phyloP scores from a whole-genome alignment of 2,329 filamentous ascomycete species.

The Phoma sp. region DNA sequence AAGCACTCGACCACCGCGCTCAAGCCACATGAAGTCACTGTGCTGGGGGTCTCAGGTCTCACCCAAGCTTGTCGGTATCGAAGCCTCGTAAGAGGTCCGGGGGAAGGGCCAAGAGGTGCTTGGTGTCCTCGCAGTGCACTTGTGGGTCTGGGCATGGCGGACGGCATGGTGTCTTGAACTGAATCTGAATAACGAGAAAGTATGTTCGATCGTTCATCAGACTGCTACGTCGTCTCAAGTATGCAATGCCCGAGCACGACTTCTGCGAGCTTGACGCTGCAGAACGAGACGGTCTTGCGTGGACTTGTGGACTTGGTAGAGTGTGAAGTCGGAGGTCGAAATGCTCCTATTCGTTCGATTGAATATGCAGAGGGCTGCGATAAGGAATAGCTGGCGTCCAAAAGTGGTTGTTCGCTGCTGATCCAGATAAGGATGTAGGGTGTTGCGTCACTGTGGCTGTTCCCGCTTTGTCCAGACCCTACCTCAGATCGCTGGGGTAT shows the following conservation, averaged over 20 bases:
- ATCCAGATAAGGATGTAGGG: slow-evolving; percentile 43
- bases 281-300: not conserved
- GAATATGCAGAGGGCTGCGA: slow-evolving; percentile 19
- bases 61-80: not conserved
- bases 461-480: slow-evolving; percentile 12
- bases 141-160: slow-evolving; percentile 2
- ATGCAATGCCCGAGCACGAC: too few relatives aligned
- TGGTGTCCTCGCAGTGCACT: slow-evolving; percentile 14
- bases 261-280: not conserved
- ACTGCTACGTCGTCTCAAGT: not conserved
- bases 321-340: slow-evolving; percentile 1
- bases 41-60: slow-evolving; percentile 6
- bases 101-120: slow-evolving; percentile 31
- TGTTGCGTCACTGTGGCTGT: slow-evolving; percentile 33
- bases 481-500: slow-evolving; percentile 32
- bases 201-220: too few relatives aligned
- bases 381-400: slow-evolving; percentile 31
- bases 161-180: not conserved
- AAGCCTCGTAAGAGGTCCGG: slow-evolving; percentile 27
- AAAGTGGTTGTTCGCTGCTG: slow-evolving; percentile 32
- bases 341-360: slow-evolving; percentile 22
- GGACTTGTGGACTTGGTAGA: not conserved
- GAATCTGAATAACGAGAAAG: too few relatives aligned
- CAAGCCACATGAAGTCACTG: slow-evolving; percentile 43
- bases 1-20: not conserved